A percentile compares a stretch with the other conserved stretches of the same genome.
These are phyloP conservation scores for Orbilia blumenaviensis DNA, from an alignment of 2,329 filamentous ascomycete genomes.

Conservation along the genomic window DNA sequence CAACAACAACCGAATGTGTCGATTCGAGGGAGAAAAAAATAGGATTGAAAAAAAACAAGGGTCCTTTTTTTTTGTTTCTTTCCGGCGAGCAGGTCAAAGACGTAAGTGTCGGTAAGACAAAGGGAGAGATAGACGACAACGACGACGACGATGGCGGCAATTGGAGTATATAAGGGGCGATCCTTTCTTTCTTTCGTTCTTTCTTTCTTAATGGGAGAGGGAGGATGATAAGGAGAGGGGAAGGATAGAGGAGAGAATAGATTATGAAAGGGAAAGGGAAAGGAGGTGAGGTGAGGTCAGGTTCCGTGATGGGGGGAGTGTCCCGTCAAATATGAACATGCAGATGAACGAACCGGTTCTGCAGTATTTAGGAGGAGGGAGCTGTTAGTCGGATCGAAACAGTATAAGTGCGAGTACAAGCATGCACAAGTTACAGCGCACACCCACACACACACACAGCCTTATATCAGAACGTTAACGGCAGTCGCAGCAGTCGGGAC, in stretches of 20 bases:
- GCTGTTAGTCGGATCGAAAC: constrained; percentile 3
- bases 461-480: constrained; percentile 13
- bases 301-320: constrained; percentile 1
- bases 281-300: neutral
- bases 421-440: neutral
- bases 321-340: neutral
- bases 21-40: neutral
- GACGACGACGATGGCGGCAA: too few species aligned
- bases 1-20: constrained; percentile 50
- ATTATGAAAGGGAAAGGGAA: neutral
- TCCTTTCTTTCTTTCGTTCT: too few species aligned
- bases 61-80: neutral
- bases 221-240: too few species aligned
- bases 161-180: too few species aligned
- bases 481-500: neutral
- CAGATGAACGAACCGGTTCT: neutral
- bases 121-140: neutral
- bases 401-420: neutral
- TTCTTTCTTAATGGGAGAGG: too few species aligned
- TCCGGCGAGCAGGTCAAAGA: too few species aligned
- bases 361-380: too few species aligned
- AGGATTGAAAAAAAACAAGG: neutral
- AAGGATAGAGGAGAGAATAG: too few species aligned
- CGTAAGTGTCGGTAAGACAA: neutral
- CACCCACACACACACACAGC: neutral